Evolutionary conservation across 345 rosid species (phyloP).

Genomic region (Rhodomyrtus tomentosa): DNA sequence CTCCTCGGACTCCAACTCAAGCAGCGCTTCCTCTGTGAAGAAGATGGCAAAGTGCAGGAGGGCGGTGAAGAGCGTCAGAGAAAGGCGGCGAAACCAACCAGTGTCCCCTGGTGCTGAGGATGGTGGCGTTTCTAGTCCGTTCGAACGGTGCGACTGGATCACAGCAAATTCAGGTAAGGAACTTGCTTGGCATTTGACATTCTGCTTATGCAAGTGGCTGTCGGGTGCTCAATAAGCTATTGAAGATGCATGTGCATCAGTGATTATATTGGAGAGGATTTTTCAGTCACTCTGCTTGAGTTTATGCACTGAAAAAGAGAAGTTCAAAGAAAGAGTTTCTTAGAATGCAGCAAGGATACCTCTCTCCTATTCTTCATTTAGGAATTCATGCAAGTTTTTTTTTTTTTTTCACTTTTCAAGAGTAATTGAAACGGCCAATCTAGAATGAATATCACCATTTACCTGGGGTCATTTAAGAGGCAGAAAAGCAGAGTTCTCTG

Average conservation of each 20-base stretch:
- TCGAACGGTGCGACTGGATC: slow-evolving; percentile 88
- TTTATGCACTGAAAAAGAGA: neutral
- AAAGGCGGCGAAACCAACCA: slow-evolving; percentile 13
- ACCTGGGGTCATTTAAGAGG: neutral
- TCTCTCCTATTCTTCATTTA: neutral
- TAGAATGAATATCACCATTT: neutral
- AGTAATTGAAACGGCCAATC: neutral
- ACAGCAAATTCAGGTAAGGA: slow-evolving; percentile 65
- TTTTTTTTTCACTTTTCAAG: neutral
- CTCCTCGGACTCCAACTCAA: slow-evolving; percentile 38
- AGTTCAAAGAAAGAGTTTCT: neutral
- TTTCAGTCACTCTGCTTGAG: neutral
- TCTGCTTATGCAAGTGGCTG: neutral
- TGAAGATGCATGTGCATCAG: neutral
- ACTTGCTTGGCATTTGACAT: neutral
- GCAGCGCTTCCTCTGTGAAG: slow-evolving; percentile 19
- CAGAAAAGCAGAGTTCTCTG: neutral
- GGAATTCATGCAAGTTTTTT: neutral
- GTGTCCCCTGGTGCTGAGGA: slow-evolving; percentile 12
- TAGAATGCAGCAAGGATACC: neutral
- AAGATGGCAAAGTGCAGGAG: slow-evolving; percentile 18
- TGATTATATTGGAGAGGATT: neutral
- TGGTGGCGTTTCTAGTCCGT: slow-evolving; percentile 24
- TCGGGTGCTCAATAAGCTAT: neutral
- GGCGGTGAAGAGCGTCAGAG: slow-evolving; percentile 27